phyloP scores from a whole-genome alignment of 2,329 filamentous ascomycete genomes.

The Sodiomyces alkalinus region DNA sequence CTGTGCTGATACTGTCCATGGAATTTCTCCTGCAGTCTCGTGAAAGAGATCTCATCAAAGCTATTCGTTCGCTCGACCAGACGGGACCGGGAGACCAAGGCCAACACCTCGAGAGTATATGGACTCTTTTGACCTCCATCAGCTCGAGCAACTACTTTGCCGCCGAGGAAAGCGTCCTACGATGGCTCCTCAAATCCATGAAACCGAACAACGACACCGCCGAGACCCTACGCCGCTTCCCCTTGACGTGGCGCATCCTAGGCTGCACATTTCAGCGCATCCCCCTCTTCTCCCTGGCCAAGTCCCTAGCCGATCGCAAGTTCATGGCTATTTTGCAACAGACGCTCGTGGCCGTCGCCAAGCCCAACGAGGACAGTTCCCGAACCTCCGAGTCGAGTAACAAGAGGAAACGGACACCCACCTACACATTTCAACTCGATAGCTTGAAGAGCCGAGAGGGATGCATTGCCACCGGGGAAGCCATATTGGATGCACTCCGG shows the following conservation, averaged over 20 bases:
- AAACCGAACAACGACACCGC: slow-evolving; percentile 24
- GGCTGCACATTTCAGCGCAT: slow-evolving; percentile 47
- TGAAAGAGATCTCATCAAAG: slow-evolving; percentile 28
- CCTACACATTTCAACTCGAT: slow-evolving; percentile 21
- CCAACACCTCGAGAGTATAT: slow-evolving; percentile 32
- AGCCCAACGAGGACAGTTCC: slow-evolving; percentile 8
- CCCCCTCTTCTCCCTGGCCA: slow-evolving; percentile 53
- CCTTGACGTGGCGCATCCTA: slow-evolving; percentile 46
- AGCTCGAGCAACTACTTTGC: slow-evolving; percentile 30
- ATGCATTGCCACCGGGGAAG: slow-evolving; percentile 30
- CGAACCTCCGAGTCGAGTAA: slow-evolving; percentile 10
- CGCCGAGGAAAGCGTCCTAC: slow-evolving; percentile 40
- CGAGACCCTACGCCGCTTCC: slow-evolving; percentile 38
- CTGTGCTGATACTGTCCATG: too few species aligned
- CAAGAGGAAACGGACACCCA: slow-evolving; percentile 30
- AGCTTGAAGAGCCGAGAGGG: slow-evolving; percentile 22
- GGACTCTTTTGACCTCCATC: slow-evolving; percentile 29
- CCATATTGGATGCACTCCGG: slow-evolving; percentile 30
- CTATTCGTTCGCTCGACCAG: slow-evolving; percentile 40
- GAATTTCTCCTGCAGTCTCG: slow-evolving; percentile 1
- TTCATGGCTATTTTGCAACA: slow-evolving; percentile 53
- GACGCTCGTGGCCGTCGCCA: slow-evolving; percentile 43
- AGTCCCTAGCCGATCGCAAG: slow-evolving; percentile 53
- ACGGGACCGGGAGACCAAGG: slow-evolving; percentile 25
- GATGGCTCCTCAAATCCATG: slow-evolving; percentile 50